Base-by-base conservation (phyloP, 129 eudicot species). In the Flaveria robusta region DNA sequence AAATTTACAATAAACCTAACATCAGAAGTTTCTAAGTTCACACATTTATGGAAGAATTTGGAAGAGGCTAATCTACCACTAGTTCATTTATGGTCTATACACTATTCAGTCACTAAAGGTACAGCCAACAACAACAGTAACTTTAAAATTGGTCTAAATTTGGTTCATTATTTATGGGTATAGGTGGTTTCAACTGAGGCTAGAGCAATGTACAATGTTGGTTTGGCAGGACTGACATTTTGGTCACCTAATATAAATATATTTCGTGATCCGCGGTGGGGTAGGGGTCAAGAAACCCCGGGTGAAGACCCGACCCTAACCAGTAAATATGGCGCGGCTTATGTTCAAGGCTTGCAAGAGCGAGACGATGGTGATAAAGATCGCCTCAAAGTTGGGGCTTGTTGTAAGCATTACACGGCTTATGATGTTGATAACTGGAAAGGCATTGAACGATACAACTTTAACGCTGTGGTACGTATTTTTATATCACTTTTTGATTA, bases 211-310 rank as follows among this genome's bases (percentile, higher is more conserved):
- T 86, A 95, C 91, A 95, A 95, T 49, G 96, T 89, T 24, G 99
- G 97, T 15, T 77, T 95, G 76, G 96, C 97, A 3, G 99, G 99
- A 26, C 68, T 95, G 50, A 95, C 99, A 59, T 95, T 31, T 80
- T 95, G 99, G 99, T 89, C 96, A 42, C 99, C 99, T 7, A 95
- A 95, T 68, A 77, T 95, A 20, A 95, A 95, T 84, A 95, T 95
- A 29, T 91, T 89, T 55, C 89, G 99, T n/a, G 99, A 95, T 70
- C 99, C 99, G 7, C 83, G 99, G 42, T 95, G 99, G 99, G 99
- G 99, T 46, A 77, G 99, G 70, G 97, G 96, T 24, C 99, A 91
- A 58, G 99, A 95, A 75, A 95, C 99, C 41, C 99, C 99, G 15
- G 99, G 99, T 42, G 99, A 95, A 82, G 99, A 95, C 83, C 99